Percentiles rank a stretch among this genome's conserved stretches.
Conservation (phyloP, 257 asterid genomes). For the Jaltomata sinuosa region DNA sequence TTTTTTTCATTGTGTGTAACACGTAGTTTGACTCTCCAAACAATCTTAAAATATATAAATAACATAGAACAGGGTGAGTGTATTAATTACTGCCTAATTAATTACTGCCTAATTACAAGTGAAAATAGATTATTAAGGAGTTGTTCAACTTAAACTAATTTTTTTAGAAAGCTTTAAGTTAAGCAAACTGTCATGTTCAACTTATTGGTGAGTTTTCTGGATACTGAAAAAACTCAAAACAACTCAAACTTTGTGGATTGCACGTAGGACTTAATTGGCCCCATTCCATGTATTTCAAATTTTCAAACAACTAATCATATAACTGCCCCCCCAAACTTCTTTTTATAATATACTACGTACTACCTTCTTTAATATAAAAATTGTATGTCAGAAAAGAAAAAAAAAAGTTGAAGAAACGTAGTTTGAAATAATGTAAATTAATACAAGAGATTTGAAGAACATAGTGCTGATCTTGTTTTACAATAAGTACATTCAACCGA, state of each 20-base stretch:
- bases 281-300: neutral
- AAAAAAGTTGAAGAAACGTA: neutral
- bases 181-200: neutral
- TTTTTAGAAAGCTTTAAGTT: neutral
- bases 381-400: neutral
- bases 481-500: neutral
- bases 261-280: constrained; percentile 1
- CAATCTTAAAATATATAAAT: neutral
- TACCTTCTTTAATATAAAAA: neutral
- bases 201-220: neutral
- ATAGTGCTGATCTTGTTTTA: neutral
- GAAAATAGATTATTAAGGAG: neutral
- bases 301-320: constrained; percentile 1
- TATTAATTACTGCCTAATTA: neutral
- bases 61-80: neutral
- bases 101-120: neutral
- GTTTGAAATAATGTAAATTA: neutral
- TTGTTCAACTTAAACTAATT: neutral
- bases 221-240: neutral
- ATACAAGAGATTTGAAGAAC: neutral
- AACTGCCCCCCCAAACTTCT: neutral
- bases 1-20: neutral
- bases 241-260: neutral
- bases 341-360: neutral
- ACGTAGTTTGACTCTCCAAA: neutral